Percentiles rank a stretch among this genome's conserved stretches.
Evolutionary conservation across 1,284 basidiomycete species (phyloP).

Genomic region (Papiliotrema laurentii): DNA sequence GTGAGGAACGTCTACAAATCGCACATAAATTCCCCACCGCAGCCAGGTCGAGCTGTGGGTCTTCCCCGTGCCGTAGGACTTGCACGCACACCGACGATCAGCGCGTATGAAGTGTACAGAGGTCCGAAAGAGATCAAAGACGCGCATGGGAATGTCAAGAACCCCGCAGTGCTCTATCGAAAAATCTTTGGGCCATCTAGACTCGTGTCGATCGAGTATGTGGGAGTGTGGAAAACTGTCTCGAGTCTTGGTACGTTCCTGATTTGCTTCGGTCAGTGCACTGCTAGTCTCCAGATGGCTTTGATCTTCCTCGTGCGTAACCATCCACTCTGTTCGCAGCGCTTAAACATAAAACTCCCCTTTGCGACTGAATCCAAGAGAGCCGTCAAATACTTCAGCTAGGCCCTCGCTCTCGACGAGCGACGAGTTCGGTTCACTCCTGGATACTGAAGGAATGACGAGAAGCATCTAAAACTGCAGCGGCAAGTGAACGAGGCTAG

Average conservation of each 20-base stretch:
- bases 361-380: conserved; percentile 19
- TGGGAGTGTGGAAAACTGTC: conserved; percentile 32
- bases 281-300: too few relatives aligned
- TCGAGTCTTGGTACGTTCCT: conserved; percentile 10
- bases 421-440: conserved; percentile 37
- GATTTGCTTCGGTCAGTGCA: too few relatives aligned
- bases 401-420: conserved; percentile 43
- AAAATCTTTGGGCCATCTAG: conserved; percentile 21
- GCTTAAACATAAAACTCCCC: conserved; percentile 23
- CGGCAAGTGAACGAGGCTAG: background rate
- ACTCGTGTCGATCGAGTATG: conserved; percentile 34
- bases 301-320: conserved; percentile 7
- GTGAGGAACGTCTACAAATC: too few relatives aligned
- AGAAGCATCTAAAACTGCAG: background rate
- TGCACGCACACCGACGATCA: conserved; percentile 3
- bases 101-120: conserved; percentile 37
- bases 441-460: conserved; percentile 17
- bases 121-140: conserved; percentile 5
- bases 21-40: too few relatives aligned
- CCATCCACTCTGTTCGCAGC: too few relatives aligned
- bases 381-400: conserved; percentile 38
- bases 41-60: conserved; percentile 27
- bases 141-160: background rate
- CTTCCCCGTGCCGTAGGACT: too few relatives aligned
- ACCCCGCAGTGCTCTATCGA: conserved; percentile 8